Evolutionary conservation across 2,329 filamentous ascomycete species (phyloP).

Genomic region (Arthroderma uncinatum): DNA sequence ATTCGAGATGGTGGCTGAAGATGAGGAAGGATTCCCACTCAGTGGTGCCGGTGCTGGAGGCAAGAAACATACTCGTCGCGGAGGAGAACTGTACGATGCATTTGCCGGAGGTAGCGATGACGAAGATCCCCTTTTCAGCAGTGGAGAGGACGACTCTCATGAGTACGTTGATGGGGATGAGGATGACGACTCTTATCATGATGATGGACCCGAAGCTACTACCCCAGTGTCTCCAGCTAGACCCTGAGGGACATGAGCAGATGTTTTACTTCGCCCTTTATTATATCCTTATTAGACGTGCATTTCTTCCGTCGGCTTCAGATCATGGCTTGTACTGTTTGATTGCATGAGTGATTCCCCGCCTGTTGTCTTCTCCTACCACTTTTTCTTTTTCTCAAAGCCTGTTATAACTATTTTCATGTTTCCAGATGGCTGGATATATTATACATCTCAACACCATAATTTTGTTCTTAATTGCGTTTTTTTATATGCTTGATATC

Average conservation of each 20-base stretch:
- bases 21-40: slow-evolving; percentile 52
- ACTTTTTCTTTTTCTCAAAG: background rate
- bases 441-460: background rate
- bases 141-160: slow-evolving; percentile 29
- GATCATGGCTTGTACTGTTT: background rate
- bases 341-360: slow-evolving; percentile 4
- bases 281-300: background rate
- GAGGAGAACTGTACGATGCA: slow-evolving; percentile 90
- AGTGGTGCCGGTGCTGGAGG: slow-evolving; percentile 25
- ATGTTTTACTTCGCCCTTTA: background rate
- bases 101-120: slow-evolving; percentile 90
- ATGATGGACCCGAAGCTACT: background rate
- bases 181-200: slow-evolving; percentile 7
- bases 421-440: background rate
- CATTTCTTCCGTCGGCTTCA: background rate
- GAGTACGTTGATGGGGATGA: slow-evolving; percentile 35
- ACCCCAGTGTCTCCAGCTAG: background rate
- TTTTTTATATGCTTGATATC: slow-evolving; percentile 11
- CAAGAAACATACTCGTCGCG: slow-evolving; percentile 48
- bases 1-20: slow-evolving; percentile 82
- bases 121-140: slow-evolving; percentile 42
- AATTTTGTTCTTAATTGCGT: slow-evolving; percentile 9
- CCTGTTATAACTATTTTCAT: background rate
- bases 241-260: background rate
- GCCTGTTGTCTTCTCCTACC: background rate